Conservation (phyloP, 1,139 yeast genomes). For the Geotrichum australiense region DNA sequence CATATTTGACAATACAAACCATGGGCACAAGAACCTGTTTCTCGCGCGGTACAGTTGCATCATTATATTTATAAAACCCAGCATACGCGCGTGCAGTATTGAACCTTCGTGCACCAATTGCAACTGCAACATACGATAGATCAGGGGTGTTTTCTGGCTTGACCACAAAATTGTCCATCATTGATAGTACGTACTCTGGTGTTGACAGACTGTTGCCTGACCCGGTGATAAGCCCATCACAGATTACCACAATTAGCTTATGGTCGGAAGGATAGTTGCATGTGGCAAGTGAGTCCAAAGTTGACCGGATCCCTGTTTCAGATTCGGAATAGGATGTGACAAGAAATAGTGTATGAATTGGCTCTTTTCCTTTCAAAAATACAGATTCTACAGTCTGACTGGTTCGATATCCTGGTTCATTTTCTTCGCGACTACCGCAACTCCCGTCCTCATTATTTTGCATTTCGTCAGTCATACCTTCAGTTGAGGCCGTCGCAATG, state of each 20-base stretch:
- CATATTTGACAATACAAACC: conserved; percentile 32
- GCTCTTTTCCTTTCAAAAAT: conserved; percentile 7
- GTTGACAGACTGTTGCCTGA: conserved; percentile 28
- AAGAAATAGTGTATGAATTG: conserved; percentile 43
- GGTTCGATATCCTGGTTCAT: not conserved
- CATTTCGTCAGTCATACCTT: not conserved
- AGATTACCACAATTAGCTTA: conserved; percentile 30
- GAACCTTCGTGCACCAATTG: conserved; percentile 29
- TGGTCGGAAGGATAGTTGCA: conserved; percentile 29
- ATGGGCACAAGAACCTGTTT: conserved; percentile 51
- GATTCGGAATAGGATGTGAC: conserved; percentile 34
- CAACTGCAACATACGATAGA: conserved; percentile 30
- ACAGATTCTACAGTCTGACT: not conserved
- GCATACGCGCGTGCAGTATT: conserved; percentile 32
- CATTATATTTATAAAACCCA: conserved; percentile 29
- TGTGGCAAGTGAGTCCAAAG: conserved; percentile 30
- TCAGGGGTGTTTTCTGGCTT: conserved; percentile 26
- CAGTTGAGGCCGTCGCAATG: not conserved
- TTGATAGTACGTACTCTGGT: conserved; percentile 31
- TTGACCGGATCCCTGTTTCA: conserved; percentile 28
- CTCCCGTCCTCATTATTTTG: not conserved
- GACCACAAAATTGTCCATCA: conserved; percentile 55
- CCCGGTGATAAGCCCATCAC: conserved; percentile 33
- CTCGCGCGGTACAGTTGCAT: conserved; percentile 39
- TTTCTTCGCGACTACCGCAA: not conserved